Evolutionary conservation across 441 rosid genomes (phyloP), one percentile per base, ranked within the genome.

Genomic region (Populus tomentosa): DNA sequence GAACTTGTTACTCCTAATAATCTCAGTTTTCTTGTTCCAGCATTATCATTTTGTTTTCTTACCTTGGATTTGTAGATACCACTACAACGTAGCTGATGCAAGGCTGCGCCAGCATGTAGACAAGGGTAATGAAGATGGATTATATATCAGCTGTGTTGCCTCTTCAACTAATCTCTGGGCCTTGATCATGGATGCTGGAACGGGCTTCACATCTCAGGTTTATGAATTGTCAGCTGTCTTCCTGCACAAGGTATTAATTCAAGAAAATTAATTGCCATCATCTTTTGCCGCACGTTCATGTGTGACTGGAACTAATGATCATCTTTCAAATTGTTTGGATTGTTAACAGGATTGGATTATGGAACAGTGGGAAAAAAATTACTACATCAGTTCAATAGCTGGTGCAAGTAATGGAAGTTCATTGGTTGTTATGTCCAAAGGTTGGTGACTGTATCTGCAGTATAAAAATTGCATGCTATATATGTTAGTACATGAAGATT

Each of bases 181-280:
- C 63, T 70, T 94, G 42, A 91, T 94, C 79, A 93, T 93, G 98
- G 98, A 94, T 77, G 98, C 95, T n/a, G 97, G 98, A 78, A 94
- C 98, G 23, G 97, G 95, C 70, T 94, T 92, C 88, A 70, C 89
- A 75, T 85, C 89, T 36, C 97, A 94, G 87, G 98, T 91, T 75
- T 90, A 89, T 84, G 97, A 93, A 68, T 80, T 93, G 89, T 89
- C 98, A 40, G 33, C 90, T 8, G 82, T 86, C 70, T 93, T 95
- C 83, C 89, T 95, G 78, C 98, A 90, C 88, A 95, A 95, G 96
- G 98, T 94, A 74, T 63, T 71, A 33, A 33, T 67, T 82, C 28
- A 18, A 78, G 28, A 83, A 64, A 75, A 10, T 62, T 71, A 69
- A 11, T 79, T 65, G 32, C 62, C 66, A 13, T 59, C 23, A 11